Base-by-base conservation (phyloP, 192 early-diverging fungal genomes). In the Gonapodya prolifera region DNA sequence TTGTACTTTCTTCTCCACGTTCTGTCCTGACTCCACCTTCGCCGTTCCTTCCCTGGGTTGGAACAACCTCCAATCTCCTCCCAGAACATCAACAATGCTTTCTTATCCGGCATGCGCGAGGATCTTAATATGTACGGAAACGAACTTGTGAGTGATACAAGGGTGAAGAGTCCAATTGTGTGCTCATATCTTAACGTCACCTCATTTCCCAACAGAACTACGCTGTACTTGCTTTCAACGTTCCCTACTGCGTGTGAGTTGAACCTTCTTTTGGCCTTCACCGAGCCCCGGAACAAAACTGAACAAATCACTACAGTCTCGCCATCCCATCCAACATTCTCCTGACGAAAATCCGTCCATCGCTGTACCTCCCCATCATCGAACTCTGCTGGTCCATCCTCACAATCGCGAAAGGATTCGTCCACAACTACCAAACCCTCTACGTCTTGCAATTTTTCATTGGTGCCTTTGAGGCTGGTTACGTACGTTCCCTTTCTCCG, bases 231-330 rank as follows among this genome's bases (percentile, higher is more conserved):
- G 31, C 16, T 73, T 73, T 73, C 71, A 73, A 73, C 71, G 71
- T 73, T 18, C 71, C 71, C 71, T 73, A 73, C 31, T 73, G 71
- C 71, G 71, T 73, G 71, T 73, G 31, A 73, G 71, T 32, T 16
- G 18, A 16, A 2, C 28, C 71, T 73, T 69, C 45, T 69, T 8
- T 69, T 69, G 45, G 13, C 8, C 13, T n/a, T 69, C 45, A n/a
- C 45, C n/a, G n/a, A n/a, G n/a, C n/a, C n/a, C n/a, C n/a, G n/a
- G n/a, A n/a, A n/a, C n/a, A n/a, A n/a, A n/a, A n/a, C n/a, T n/a
- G n/a, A 69, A 69, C 45, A n/a, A 8, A 16, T 69, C 45, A 32
- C 13, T 29, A 13, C 71, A 73, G 71, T 73, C 31, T 73, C 18
- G 71, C 71, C 2, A 73, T 73, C 16, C 71, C 71, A 2, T 73